Base-by-base conservation (phyloP, 2,329 filamentous ascomycete species). In the Xylaria digitata region DNA sequence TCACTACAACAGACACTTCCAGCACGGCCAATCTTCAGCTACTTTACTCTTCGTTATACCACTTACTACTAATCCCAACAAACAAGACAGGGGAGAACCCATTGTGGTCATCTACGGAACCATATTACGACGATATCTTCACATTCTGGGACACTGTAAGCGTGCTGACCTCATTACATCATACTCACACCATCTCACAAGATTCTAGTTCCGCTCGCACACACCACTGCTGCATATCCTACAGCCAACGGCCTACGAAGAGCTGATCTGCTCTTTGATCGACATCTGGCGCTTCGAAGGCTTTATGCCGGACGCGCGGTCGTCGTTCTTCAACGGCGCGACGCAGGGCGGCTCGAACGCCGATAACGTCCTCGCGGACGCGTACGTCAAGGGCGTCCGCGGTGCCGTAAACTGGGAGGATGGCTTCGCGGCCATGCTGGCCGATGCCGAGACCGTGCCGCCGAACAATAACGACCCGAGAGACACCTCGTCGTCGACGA, bases 1-100 rank as follows among this genome's bases (percentile, higher is more conserved):
- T 92, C 37, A 86, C 86, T 0, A 89, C 89, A 0, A 85, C 84
- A 0, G 86, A 86, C 55, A 85, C 82, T 6, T 75, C 74, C 5
- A 83, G 90, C 72, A 74, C 77, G 15, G 84, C 82, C 0, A 89
- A 86, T 53, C 79, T 91, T 7, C 80, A 84, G 56, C 80, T 91
- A 32, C 80, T 93, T 2, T 93, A 93, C 78, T 87, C 87, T 0
- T 89, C 88, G 0, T 75, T 93, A 40, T 92, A 92, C 73, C 89
- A 90, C 71, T 90, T 90, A 86, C 86, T 88, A 65, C 77, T 92
- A 11, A 85, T 92, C 42, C 90, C 90, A 0, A 89, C 89, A 0
- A 91, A 92, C 74, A 87, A 89, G 68, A 92, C 89, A 0, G 89
- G 89, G 0, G 90, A 92, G 74, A 93, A 92, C 66, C 89, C 90